Base-by-base conservation (phyloP, 75 land plant genomes). In the Isoetes taiwanensis region DNA sequence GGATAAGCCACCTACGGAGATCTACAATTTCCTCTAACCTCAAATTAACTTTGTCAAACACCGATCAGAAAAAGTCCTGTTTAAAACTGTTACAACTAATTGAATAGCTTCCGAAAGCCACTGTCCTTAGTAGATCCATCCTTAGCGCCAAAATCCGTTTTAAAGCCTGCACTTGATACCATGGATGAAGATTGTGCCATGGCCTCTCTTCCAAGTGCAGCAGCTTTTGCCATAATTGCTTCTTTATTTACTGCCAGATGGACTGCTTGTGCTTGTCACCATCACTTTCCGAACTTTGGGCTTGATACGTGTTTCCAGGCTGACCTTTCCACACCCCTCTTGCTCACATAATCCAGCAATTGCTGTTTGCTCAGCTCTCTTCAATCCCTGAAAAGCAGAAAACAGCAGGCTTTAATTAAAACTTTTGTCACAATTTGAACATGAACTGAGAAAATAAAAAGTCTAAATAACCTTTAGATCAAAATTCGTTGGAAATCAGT, bases 381-480 rank as follows among this genome's bases (percentile, higher is more conserved):
- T 46, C 50, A 46, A n/a, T 19, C 50, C 50, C 50, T 46, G 50
- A n/a, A 46, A n/a, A n/a, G n/a, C n/a, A n/a, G n/a, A n/a, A 9
- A 9, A 9, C 12, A 37, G 12, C 14, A 9, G 39, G 9, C 14
- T 9, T 37, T 37, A 37, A 37, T 14, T 9, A 37, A 37, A 9
- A n/a, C n/a, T n/a, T n/a, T n/a, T n/a, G n/a, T n/a, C n/a, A n/a
- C n/a, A n/a, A n/a, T n/a, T n/a, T n/a, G n/a, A n/a, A n/a, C n/a
- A n/a, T n/a, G n/a, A n/a, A n/a, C n/a, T n/a, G n/a, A n/a, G n/a
- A n/a, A n/a, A n/a, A n/a, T n/a, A n/a, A n/a, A n/a, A n/a, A n/a
- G n/a, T n/a, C 16, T 46, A 5, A 16, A 16, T 6, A 8, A 46
- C 50, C 50, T 46, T 46, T 6, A 46, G 16, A 16, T 46, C 50